Evolutionary conservation across 2,329 filamentous ascomycete species (phyloP).

Genomic region (Dothiorella sarmentorum): DNA sequence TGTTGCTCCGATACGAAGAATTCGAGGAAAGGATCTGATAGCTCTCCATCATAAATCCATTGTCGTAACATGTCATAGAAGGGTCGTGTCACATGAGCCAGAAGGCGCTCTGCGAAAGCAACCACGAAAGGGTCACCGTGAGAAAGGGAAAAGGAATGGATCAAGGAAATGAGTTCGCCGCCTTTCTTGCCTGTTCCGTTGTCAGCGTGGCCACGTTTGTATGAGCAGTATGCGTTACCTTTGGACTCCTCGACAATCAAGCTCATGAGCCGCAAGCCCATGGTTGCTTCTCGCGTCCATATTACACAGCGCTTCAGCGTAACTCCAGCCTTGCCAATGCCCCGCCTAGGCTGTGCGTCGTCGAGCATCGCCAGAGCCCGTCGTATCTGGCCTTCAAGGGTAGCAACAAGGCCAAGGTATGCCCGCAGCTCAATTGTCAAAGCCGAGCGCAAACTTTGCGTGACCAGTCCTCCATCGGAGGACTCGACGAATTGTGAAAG

Average conservation of each 20-base stretch:
- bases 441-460: conserved; percentile 85
- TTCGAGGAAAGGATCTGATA: conserved; percentile 92
- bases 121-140: conserved; percentile 95
- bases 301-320: conserved; percentile 94
- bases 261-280: conserved; percentile 90
- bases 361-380: conserved; percentile 74
- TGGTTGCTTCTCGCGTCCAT: conserved; percentile 95
- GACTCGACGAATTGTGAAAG: conserved; percentile 80
- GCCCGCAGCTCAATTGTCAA: conserved; percentile 80
- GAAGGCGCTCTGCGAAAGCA: conserved; percentile 83
- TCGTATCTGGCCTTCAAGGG: conserved; percentile 86
- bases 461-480: conserved; percentile 77
- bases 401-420: conserved; percentile 87
- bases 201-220: not conserved
- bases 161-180: conserved; percentile 87
- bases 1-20: conserved; percentile 91
- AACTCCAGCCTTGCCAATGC: conserved; percentile 81
- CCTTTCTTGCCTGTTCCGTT: conserved; percentile 61
- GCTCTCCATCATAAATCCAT: conserved; percentile 98
- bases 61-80: conserved; percentile 95
- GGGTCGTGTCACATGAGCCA: conserved; percentile 82
- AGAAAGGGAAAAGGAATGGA: conserved; percentile 88
- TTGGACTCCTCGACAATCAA: conserved; percentile 89
- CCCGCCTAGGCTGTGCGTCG: conserved; percentile 62
- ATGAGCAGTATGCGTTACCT: conserved; percentile 44